phyloP scores from a whole-genome alignment of 345 rosid species.

The Viola odorata region DNA sequence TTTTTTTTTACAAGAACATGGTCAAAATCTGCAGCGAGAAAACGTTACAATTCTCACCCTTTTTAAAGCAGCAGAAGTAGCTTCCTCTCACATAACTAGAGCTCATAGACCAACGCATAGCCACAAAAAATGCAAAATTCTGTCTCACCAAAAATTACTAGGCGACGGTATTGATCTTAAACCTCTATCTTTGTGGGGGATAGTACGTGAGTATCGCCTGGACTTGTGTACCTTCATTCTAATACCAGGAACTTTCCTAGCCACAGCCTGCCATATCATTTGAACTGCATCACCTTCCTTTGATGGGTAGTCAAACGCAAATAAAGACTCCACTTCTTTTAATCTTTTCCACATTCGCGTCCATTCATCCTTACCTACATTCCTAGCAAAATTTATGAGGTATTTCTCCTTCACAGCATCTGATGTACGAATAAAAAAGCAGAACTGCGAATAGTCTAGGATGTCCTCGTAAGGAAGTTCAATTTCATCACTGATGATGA shows the following conservation, averaged over 20 bases:
- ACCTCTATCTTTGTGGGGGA: constrained; percentile 14
- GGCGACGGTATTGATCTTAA: constrained; percentile 33
- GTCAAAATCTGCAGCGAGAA: constrained; percentile 15
- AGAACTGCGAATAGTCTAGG: constrained; percentile 81
- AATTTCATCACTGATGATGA: constrained; percentile 84
- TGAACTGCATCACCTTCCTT: constrained; percentile 67
- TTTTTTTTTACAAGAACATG: constrained; percentile 15
- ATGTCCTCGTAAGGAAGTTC: constrained; percentile 93
- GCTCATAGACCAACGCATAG: constrained; percentile 8
- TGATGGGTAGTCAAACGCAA: constrained; percentile 61
- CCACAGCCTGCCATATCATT: constrained; percentile 89
- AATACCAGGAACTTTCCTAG: constrained; percentile 61
- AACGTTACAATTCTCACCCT: constrained; percentile 13
- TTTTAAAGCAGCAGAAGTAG: constrained; percentile 5
- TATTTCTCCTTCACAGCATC: constrained; percentile 69
- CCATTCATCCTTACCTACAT: constrained; percentile 69
- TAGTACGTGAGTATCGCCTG: constrained; percentile 40
- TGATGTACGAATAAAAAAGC: constrained; percentile 73
- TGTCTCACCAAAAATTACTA: constrained; percentile 48
- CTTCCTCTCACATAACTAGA: not conserved
- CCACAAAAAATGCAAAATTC: not conserved
- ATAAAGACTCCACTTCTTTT: constrained; percentile 52
- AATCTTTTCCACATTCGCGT: constrained; percentile 59
- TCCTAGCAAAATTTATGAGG: constrained; percentile 54
- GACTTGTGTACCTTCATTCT: constrained; percentile 60